A percentile compares a stretch with the other conserved stretches of the same genome.
Evolutionary conservation across 768 basidiomycete genomes (phyloP).

Genomic region (Naganishia friedmannii): DNA sequence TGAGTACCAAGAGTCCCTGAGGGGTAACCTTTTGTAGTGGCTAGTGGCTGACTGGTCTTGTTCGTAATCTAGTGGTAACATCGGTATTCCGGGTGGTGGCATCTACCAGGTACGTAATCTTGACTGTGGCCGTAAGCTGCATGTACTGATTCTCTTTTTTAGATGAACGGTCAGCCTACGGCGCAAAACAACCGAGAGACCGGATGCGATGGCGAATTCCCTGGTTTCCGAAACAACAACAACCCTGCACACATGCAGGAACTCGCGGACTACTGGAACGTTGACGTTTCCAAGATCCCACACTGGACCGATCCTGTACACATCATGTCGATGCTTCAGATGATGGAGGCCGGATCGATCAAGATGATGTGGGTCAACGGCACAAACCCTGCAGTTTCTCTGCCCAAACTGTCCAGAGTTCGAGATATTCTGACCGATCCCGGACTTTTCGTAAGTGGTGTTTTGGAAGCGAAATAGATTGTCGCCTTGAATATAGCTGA

Average conservation of each 20-base stretch:
- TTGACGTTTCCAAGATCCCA: constrained; percentile 34
- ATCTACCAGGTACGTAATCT: constrained; percentile 30
- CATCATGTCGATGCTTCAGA: constrained; percentile 34
- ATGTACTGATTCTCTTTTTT: background rate
- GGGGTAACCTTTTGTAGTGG: no score
- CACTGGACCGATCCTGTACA: constrained; percentile 35
- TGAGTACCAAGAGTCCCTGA: background rate
- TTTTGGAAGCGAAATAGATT: background rate
- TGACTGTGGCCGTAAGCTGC: background rate
- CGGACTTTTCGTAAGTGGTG: constrained; percentile 33
- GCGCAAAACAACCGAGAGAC: constrained; percentile 40
- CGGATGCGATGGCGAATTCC: constrained; percentile 40
- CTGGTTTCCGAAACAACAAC: constrained; percentile 36
- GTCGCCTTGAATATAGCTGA: no score
- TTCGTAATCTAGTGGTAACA: constrained; percentile 30
- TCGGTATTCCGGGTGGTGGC: constrained; percentile 34
- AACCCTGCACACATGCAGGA: constrained; percentile 34
- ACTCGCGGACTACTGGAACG: constrained; percentile 37
- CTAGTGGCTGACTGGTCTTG: background rate
- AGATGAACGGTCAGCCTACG: constrained; percentile 41
- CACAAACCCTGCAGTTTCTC: constrained; percentile 37
- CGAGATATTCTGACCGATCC: constrained; percentile 31
- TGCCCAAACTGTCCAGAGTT: constrained; percentile 34
- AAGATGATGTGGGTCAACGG: constrained; percentile 39
- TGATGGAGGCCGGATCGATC: constrained; percentile 35